A percentile compares a stretch with the other conserved stretches of the same genome.
Evolutionary conservation across 495 filamentous ascomycete genomes (phyloP).

Genomic region (Penicillium psychrofluorescens): DNA sequence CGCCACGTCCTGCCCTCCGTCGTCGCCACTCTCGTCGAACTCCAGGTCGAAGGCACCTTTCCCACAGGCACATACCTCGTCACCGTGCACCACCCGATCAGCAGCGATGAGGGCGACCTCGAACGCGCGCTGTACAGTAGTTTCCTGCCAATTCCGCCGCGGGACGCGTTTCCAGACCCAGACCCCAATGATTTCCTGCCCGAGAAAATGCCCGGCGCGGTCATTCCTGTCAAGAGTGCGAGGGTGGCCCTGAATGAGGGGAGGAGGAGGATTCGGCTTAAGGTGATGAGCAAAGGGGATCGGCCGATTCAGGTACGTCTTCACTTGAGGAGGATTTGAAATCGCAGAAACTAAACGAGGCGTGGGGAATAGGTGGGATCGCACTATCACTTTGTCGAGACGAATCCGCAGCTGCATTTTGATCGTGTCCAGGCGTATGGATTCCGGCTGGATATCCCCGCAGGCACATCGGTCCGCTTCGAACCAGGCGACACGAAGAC

Average conservation of each 20-base stretch:
- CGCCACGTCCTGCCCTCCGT: constrained; percentile 89
- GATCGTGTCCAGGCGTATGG: constrained; percentile 82
- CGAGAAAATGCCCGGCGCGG: constrained; percentile 68
- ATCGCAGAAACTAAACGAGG: neutral
- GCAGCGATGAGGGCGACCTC: constrained; percentile 80
- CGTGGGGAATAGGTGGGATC: constrained; percentile 59
- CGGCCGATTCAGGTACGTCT: constrained; percentile 72
- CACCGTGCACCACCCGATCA: constrained; percentile 87
- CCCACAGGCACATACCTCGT: constrained; percentile 87
- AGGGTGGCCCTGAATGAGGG: constrained; percentile 66
- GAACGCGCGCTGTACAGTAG: constrained; percentile 83
- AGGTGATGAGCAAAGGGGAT: constrained; percentile 82
- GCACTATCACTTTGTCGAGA: constrained; percentile 96
- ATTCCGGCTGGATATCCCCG: constrained; percentile 80
- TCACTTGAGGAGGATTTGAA: no score
- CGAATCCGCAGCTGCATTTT: constrained; percentile 84
- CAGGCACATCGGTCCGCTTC: constrained; percentile 89
- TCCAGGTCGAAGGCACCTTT: constrained; percentile 95
- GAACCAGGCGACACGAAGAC: constrained; percentile 93
- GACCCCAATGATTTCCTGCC: constrained; percentile 54
- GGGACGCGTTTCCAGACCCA: constrained; percentile 55
- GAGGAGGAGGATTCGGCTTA: constrained; percentile 62
- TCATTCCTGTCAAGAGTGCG: constrained; percentile 61
- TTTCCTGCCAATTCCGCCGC: constrained; percentile 77
- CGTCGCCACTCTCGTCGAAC: constrained; percentile 62